Base-by-base conservation (phyloP, 805 yeast species). In the Candida mattraensis region DNA sequence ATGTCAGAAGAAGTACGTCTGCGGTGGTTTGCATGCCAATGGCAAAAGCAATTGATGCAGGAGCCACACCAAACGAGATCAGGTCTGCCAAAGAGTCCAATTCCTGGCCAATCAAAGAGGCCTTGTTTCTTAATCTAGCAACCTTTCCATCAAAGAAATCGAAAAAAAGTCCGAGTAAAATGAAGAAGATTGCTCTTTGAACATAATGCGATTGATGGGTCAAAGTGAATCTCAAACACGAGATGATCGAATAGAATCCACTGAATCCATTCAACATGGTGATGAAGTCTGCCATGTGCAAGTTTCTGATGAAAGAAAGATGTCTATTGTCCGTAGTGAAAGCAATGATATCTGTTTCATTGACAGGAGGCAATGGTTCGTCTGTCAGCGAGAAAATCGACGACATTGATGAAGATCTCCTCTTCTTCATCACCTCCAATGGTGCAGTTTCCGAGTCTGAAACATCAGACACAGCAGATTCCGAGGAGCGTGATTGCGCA, bases 111-210 rank as follows among this genome's bases (percentile, higher is more conserved):
- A 93, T 86, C 37, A 93, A 72, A 9, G 94, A 83, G 3, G 95
- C 77, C 66, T 89, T 87, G 60, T 88, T 84, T 65, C 96, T 78
- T 66, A 93, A 74, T 56, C 99, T 76, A 4, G 99, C 99, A 6
- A 91, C 99, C 53, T 95, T 79, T 22, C 99, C 99, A 60, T 93
- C 99, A 60, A 93, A 85, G 60, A 93, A 88, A 62, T 91, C 99
- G 61, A 91, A 91, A 58, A 93, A 87, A 54, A 91, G 76, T 5
- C 99, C 99, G 48, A 91, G 68, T n/a, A 85, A 72, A 28, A 88
- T 87, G 64, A 72, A 87, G 47, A 83, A 80, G 65, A 88, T 89
- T 2, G 98, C 96, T 51, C 96, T 73, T 64, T 84, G 91, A 20
- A 81, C 76, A 58, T 84, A 83, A 54, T 79, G 83, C 6, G 77